These are phyloP conservation scores for Nakaseomyces bracarensis DNA, from an alignment of 1,139 yeast species.

Conservation along the genomic window DNA sequence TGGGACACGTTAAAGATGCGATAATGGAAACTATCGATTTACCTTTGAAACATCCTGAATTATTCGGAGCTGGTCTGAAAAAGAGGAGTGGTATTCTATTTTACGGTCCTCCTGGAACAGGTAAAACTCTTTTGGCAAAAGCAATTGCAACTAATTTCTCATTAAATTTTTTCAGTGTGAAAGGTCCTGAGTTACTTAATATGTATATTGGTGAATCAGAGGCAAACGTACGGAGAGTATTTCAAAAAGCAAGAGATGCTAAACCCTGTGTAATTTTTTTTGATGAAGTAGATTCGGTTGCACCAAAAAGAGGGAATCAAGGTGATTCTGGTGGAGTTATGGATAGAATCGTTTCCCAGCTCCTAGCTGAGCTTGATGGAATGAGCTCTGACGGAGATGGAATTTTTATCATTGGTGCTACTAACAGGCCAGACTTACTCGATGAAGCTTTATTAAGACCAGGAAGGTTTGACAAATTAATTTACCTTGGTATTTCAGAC, in stretches of 20 bases:
- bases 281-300: slow-evolving; percentile 95
- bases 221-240: slow-evolving; percentile 89
- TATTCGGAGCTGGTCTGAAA: slow-evolving; percentile 79
- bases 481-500: slow-evolving; percentile 87
- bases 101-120: slow-evolving; percentile 98
- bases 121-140: slow-evolving; percentile 88
- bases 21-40: slow-evolving; percentile 90
- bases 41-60: slow-evolving; percentile 89
- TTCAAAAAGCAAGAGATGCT: slow-evolving; percentile 91
- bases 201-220: slow-evolving; percentile 99
- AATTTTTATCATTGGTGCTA: slow-evolving; percentile 95
- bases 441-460: slow-evolving; percentile 94
- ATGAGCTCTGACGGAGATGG: slow-evolving; percentile 88
- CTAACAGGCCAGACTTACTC: slow-evolving; percentile 86
- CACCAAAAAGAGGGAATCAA: slow-evolving; percentile 95
- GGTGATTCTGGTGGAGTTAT: slow-evolving; percentile 98
- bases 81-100: slow-evolving; percentile 89
- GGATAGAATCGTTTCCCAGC: slow-evolving; percentile 95
- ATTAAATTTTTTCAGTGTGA: slow-evolving; percentile 86
- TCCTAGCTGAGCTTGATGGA: slow-evolving; percentile 90
- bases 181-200: slow-evolving; percentile 89
- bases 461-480: slow-evolving; percentile 91
- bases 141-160: slow-evolving; percentile 95
- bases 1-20: slow-evolving; percentile 82
- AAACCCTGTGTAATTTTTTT: slow-evolving; percentile 95